Percentiles rank a stretch among this genome's conserved stretches.
Evolutionary conservation across 1,139 yeast species (phyloP).

Genomic region (Arxiozyma telluris): DNA sequence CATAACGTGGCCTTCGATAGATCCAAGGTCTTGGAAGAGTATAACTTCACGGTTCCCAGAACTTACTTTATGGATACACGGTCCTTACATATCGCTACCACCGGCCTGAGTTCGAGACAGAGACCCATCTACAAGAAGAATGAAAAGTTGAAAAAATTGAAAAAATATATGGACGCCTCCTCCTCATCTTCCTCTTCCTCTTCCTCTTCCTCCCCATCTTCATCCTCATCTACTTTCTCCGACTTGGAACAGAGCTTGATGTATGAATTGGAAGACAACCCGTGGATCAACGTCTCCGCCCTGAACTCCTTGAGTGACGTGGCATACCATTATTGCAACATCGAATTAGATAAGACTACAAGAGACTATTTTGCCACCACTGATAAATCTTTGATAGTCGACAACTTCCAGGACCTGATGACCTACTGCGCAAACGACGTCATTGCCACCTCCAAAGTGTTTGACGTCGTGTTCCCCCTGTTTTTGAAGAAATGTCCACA

Average conservation of each 20-base stretch:
- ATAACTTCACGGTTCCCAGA: slow-evolving; percentile 53
- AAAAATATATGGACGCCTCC: slow-evolving; percentile 16
- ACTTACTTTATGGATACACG: slow-evolving; percentile 84
- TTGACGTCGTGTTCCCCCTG: slow-evolving; percentile 57
- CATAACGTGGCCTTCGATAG: slow-evolving; percentile 90
- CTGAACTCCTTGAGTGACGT: slow-evolving; percentile 78
- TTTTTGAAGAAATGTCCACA: slow-evolving; percentile 72
- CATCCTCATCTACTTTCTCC: neutral
- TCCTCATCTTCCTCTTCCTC: too few species aligned
- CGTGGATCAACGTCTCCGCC: slow-evolving; percentile 74
- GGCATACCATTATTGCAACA: slow-evolving; percentile 68
- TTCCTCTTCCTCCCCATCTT: too few species aligned
- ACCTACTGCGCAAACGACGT: slow-evolving; percentile 85
- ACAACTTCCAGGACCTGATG: slow-evolving; percentile 53
- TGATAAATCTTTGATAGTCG: slow-evolving; percentile 47
- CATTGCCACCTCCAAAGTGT: slow-evolving; percentile 60
- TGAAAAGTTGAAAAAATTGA: slow-evolving; percentile 36
- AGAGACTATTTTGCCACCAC: slow-evolving; percentile 56
- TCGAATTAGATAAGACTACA: slow-evolving; percentile 53
- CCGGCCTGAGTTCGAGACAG: slow-evolving; percentile 91
- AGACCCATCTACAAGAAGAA: slow-evolving; percentile 69
- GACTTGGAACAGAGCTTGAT: slow-evolving; percentile 10
- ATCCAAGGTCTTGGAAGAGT: slow-evolving; percentile 78
- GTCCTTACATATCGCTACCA: slow-evolving; percentile 84
- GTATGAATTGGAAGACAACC: slow-evolving; percentile 35